A percentile compares a stretch with the other conserved stretches of the same genome.
phyloP scores from a whole-genome alignment of 805 yeast genomes.

The Wickerhamomyces strasburgensis region DNA sequence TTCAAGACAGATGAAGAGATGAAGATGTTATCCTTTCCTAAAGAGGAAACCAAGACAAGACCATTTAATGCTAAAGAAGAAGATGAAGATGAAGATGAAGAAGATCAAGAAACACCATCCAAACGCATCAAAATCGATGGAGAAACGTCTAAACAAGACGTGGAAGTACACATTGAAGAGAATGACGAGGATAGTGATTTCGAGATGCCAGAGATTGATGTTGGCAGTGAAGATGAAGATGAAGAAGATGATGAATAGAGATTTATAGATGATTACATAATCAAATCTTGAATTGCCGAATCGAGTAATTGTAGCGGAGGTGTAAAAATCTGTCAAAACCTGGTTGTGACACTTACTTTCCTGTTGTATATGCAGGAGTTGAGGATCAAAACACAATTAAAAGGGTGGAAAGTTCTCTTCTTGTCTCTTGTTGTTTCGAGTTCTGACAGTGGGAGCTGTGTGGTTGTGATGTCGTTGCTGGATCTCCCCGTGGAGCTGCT shows the following conservation, averaged over 20 bases:
- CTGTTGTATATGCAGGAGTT: background rate
- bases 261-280: no score
- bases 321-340: background rate
- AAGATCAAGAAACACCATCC: constrained; percentile 21
- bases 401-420: no score
- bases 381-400: no score
- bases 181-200: constrained; percentile 38
- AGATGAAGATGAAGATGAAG: constrained; percentile 15
- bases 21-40: constrained; percentile 20
- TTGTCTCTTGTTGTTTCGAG: no score
- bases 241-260: constrained; percentile 28
- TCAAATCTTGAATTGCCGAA: no score
- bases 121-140: constrained; percentile 22
- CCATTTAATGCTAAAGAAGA: constrained; percentile 20
- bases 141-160: constrained; percentile 2
- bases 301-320: background rate
- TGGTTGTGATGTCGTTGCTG: constrained; percentile 8
- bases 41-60: constrained; percentile 15
- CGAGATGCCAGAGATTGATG: constrained; percentile 43
- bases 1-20: constrained; percentile 24
- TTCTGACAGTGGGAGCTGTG: no score
- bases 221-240: constrained; percentile 40
- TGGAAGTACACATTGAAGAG: constrained; percentile 13
- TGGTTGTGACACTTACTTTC: background rate
- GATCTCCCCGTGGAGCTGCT: constrained; percentile 17